Evolutionary conservation across 495 filamentous ascomycete species (phyloP).

Genomic region (Collariella sp.): DNA sequence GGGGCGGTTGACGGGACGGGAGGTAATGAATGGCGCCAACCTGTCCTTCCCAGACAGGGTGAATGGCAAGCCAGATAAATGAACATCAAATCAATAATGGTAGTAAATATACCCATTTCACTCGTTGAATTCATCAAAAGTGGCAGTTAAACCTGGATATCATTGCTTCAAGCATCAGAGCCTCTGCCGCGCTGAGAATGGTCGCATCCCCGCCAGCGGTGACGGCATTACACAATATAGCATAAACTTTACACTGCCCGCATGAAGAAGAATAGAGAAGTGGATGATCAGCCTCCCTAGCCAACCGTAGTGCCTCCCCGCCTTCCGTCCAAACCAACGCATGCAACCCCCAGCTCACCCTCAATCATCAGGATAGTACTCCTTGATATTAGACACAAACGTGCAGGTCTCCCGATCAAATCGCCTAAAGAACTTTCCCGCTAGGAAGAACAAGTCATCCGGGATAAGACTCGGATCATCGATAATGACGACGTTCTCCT

Average conservation of each 20-base stretch:
- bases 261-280: too few relatives aligned
- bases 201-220: too few relatives aligned
- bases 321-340: background rate
- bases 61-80: background rate
- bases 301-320: background rate
- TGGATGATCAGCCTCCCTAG: too few relatives aligned
- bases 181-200: too few relatives aligned
- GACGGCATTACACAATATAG: too few relatives aligned
- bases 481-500: constrained; percentile 73
- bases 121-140: background rate
- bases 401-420: constrained; percentile 57
- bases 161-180: background rate
- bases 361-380: constrained; percentile 81
- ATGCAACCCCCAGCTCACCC: background rate
- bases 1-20: background rate
- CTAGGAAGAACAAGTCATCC: constrained; percentile 52
- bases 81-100: background rate
- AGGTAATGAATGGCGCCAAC: background rate
- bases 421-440: constrained; percentile 82
- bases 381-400: constrained; percentile 81
- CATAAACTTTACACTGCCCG: too few relatives aligned
- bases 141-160: background rate
- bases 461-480: constrained; percentile 37
- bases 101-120: background rate
- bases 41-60: background rate